Base-by-base conservation (phyloP, 306 rosid genomes). In the Cicer judaicum region DNA sequence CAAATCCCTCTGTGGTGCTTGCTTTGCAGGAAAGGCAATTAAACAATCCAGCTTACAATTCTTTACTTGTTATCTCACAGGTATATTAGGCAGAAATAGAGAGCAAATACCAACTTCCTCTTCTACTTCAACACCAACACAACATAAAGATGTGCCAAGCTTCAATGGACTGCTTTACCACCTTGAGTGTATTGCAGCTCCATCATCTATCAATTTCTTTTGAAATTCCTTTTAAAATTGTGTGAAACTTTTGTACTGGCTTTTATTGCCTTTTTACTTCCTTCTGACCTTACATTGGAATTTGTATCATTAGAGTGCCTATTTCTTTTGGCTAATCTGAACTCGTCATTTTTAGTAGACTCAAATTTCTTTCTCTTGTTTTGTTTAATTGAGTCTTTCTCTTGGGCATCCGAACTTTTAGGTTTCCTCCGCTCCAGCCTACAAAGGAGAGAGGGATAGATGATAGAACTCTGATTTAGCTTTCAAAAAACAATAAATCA, bases 381-480 rank as follows among this genome's bases (percentile, higher is more conserved):
- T 43, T 72, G 54, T 42, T 80, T 78, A 24, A 42, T 14, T 11
- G 55, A 78, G 73, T 64, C 83, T 13, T 52, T 72, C 53, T 86
- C 88, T 56, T 72, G 78, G 77, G 73, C 11, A 72, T 65, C 86
- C 42, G 47, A 60, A 60, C 52, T 75, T 38, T 71, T 75, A 67
- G 55, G 76, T 68, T 85, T 87, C 83, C 78, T 84, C 72, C 79
- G 53, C 78, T 76, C 84, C 49, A 42, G 74, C 87, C 98, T 88
- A 64, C 54, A 74, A 78, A 49, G 57, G 62, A 50, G 21, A 73
- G 15, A 50, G 62, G 24, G 70, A 47, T 11, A 15, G 4, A 60
- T 13, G 5, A 42, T 36, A 60, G 59, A 42, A 24, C 44, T 40
- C 44, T 50, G 21, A 14, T 46, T 69, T 53, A 70, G 78, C 47